Evolutionary conservation across 768 basidiomycete species (phyloP).

Genomic region (Xerocomus spinulosus): DNA sequence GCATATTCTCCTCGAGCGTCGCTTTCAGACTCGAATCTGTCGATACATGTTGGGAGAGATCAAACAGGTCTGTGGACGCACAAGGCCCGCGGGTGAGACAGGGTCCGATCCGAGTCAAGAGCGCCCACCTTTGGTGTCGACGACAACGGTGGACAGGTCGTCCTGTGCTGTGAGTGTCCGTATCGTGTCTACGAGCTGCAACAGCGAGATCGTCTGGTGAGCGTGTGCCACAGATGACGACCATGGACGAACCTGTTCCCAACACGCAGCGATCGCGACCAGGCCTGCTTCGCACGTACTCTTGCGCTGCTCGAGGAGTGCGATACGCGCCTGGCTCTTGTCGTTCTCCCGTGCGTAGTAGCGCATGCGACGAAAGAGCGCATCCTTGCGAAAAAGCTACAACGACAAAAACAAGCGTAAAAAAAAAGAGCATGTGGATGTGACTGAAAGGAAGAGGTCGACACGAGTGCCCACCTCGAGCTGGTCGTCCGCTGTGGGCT

Average conservation of each 20-base stretch:
- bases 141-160: constrained; percentile 39
- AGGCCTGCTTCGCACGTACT: constrained; percentile 65
- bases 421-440: constrained; percentile 12
- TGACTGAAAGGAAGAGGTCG: constrained; percentile 21
- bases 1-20: constrained; percentile 51
- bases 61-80: constrained; percentile 25
- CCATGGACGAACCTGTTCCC: constrained; percentile 64
- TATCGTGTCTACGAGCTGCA: constrained; percentile 63
- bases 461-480: constrained; percentile 53
- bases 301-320: constrained; percentile 62
- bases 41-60: constrained; percentile 31
- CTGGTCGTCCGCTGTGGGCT: constrained; percentile 49
- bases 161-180: constrained; percentile 53
- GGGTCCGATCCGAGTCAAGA: background rate
- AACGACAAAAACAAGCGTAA: constrained; percentile 3
- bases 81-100: background rate
- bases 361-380: constrained; percentile 79
- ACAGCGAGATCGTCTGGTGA: too few relatives aligned
- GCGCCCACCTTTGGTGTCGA: constrained; percentile 40
- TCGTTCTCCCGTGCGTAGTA: constrained; percentile 76
- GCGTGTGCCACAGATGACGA: background rate
- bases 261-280: constrained; percentile 72
- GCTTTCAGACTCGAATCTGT: constrained; percentile 30
- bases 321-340: constrained; percentile 55
- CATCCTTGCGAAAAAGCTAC: constrained; percentile 82